A percentile compares a stretch with the other conserved stretches of the same genome.
Evolutionary conservation across 139 green algal species (phyloP).

Genomic region (Chlorella vulgaris): DNA sequence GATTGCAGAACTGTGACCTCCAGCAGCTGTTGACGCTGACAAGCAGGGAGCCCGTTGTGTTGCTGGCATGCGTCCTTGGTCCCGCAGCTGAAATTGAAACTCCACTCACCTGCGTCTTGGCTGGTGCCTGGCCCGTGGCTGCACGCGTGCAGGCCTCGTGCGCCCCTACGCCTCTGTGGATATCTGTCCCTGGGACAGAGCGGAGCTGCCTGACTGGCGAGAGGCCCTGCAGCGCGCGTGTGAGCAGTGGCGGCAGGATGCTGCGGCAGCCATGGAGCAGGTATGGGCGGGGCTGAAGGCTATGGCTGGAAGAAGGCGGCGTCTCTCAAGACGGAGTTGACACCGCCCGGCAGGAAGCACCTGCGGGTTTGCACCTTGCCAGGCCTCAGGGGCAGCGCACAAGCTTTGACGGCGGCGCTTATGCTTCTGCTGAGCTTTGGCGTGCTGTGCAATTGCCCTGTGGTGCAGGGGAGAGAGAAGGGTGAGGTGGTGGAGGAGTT

Average conservation of each 20-base stretch:
- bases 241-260: constrained; percentile 15
- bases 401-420: neutral
- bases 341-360: no score
- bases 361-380: no score
- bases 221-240: constrained; percentile 2
- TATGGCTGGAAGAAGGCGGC: no score
- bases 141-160: constrained; percentile 3
- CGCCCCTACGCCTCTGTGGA: constrained; percentile 15
- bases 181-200: constrained; percentile 19
- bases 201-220: constrained; percentile 24
- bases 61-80: no score
- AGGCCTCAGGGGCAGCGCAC: neutral
- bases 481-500: constrained; percentile 51
- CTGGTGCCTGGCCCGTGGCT: no score
- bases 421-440: neutral
- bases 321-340: no score
- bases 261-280: neutral
- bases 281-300: neutral
- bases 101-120: neutral
- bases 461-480: constrained; percentile 29
- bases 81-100: no score
- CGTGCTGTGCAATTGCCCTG: neutral
- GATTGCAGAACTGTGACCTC: no score
- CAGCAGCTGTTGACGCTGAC: no score
- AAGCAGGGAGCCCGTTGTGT: no score